Evolutionary conservation across 495 filamentous ascomycete genomes (phyloP), one percentile per base, ranked within the genome.

Genomic region (Cairneyella variabilis): DNA sequence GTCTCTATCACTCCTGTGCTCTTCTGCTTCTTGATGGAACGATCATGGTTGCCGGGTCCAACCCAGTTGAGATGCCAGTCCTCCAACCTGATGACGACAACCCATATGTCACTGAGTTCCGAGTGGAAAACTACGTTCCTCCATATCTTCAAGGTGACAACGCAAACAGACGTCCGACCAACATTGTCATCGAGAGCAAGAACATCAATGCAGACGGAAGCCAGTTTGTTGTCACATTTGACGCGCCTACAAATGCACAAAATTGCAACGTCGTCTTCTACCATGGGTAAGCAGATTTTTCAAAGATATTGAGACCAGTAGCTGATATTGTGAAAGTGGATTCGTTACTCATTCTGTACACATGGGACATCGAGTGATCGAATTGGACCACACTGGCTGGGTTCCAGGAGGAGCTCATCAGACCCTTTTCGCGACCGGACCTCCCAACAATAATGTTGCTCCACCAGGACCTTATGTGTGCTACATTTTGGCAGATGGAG

Each of bases 281-380:
- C 63, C 73, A 83, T 61, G 78, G 79, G 36, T 50, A 82, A 80
- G 7, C 84, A 78, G 52, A 72, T 83, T 32, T 83, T 79, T 30
- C 80, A 84, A 58, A 71, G 66, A 21, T 54, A 83, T 30, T 79
- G 83, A 59, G 82, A 83, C 79, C 76, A 75, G 11, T 9, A 25
- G 16, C 41, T 45, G 41, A 45, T 27, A n/a, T 3, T 27, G 0
- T 45, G n/a, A 25, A 16, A 45, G 52, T n/a, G 81, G 81, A 16
- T 84, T 79, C 51, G 75, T 83, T 34, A 84, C 82, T 27, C 81
- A 84, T 59, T 74, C 69, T 22, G 58, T 84, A 27, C 82, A 84
- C 59, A 84, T 84, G 82, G 79, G 78, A 30, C 80, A 83, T 42
- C 77, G 82, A 3, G 78, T 83, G 73, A 48, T 77, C 22, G 70